These are phyloP conservation scores for Elsinoe necatrix DNA, from an alignment of 2,329 filamentous ascomycete genomes.

Conservation along the genomic window DNA sequence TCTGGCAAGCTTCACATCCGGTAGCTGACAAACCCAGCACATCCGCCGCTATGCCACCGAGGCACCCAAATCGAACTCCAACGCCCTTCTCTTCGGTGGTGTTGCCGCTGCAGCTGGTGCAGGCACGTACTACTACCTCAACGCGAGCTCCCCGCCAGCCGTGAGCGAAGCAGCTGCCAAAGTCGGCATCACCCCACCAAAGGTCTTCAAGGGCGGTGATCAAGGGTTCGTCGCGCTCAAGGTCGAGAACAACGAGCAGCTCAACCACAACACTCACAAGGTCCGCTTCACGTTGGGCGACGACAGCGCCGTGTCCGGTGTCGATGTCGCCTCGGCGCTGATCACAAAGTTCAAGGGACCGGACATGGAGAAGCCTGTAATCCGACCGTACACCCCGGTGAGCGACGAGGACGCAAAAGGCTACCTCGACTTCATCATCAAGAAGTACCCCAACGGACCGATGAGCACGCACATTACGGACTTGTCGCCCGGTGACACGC, in stretches of 20 bases:
- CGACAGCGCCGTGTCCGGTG: conserved; percentile 72
- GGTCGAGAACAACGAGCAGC: conserved; percentile 64
- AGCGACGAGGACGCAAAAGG: conserved; percentile 77
- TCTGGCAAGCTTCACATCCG: conserved; percentile 14
- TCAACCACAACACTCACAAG: conserved; percentile 94
- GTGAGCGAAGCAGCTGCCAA: conserved; percentile 22
- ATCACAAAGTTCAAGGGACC: conserved; percentile 85
- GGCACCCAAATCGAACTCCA: conserved; percentile 49
- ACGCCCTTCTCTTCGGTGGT: conserved; percentile 52
- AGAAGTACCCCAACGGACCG: conserved; percentile 80
- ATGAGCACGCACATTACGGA: conserved; percentile 88
- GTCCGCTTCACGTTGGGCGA: conserved; percentile 83
- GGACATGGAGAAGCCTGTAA: conserved; percentile 73
- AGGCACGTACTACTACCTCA: conserved; percentile 47
- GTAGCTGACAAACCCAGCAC: conserved; percentile 38
- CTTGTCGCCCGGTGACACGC: conserved; percentile 69
- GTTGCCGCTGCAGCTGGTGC: conserved; percentile 50
- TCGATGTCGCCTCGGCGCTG: conserved; percentile 71
- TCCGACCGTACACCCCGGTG: conserved; percentile 87
- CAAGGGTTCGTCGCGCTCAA: conserved; percentile 81
- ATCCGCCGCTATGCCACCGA: conserved; percentile 66
- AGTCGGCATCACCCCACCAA: conserved; percentile 33
- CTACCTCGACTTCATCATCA: conserved; percentile 80
- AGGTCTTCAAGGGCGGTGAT: conserved; percentile 69
- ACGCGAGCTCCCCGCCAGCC: conserved; percentile 26